Conservation (phyloP, 1,284 basidiomycete species). For the Kalmanozyma brasiliensis region DNA sequence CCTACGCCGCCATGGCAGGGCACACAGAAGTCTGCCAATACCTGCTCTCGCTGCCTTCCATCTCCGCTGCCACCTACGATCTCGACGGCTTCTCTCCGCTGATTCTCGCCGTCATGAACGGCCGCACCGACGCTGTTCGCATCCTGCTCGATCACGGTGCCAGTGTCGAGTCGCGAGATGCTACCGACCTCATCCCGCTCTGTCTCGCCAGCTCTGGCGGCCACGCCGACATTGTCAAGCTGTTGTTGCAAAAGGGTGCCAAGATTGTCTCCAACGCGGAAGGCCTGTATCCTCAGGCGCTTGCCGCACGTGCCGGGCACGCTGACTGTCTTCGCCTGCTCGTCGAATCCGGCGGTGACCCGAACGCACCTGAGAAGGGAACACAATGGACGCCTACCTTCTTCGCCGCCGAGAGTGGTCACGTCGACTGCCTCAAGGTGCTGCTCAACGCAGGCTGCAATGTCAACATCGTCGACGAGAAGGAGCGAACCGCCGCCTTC, state of each 20-base stretch:
- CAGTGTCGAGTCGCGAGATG: conserved; percentile 53
- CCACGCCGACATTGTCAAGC: conserved; percentile 82
- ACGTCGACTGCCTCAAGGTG: conserved; percentile 78
- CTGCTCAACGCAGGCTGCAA: conserved; percentile 83
- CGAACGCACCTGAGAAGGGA: conserved; percentile 84
- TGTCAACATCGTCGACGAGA: conserved; percentile 82
- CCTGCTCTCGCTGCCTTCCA: conserved; percentile 77
- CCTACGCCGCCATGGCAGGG: conserved; percentile 95
- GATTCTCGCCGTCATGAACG: conserved; percentile 89
- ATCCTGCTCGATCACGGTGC: conserved; percentile 61
- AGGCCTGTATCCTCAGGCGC: conserved; percentile 93
- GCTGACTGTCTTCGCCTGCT: conserved; percentile 82
- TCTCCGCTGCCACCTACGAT: conserved; percentile 76
- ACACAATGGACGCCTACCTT: conserved; percentile 98
- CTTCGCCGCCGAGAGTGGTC: conserved; percentile 92
- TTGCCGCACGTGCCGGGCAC: conserved; percentile 97
- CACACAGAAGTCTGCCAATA: conserved; percentile 80
- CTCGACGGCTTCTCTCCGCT: conserved; percentile 90
- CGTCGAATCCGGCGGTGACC: conserved; percentile 70
- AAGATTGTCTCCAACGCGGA: conserved; percentile 86
- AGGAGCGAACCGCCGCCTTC: conserved; percentile 85
- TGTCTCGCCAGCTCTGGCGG: conserved; percentile 91
- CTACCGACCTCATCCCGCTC: conserved; percentile 82
- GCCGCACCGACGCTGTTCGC: conserved; percentile 78
- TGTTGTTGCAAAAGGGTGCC: conserved; percentile 82